phyloP scores from a whole-genome alignment of 352 stramenopile genomes.

The Pythium myriotylum region DNA sequence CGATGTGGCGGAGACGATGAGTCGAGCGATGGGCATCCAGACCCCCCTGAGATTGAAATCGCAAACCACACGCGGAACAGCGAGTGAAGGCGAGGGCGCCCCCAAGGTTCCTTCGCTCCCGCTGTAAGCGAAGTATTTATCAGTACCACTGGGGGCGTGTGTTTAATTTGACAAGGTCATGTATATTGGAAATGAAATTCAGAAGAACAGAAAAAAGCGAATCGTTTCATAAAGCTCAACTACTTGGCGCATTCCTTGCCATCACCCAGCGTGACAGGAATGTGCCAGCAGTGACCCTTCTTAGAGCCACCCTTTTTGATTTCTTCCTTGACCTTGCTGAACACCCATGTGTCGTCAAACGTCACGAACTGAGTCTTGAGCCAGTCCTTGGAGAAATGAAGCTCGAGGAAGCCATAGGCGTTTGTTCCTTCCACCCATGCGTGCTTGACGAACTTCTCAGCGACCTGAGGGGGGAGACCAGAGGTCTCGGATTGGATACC shows the following conservation, averaged over 20 bases:
- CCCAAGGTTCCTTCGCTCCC: too few relatives aligned
- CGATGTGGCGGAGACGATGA: conserved; percentile 20
- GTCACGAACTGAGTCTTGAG: conserved; percentile 84
- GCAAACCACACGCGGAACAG: too few relatives aligned
- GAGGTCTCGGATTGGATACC: conserved; percentile 88
- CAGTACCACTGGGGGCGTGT: too few relatives aligned
- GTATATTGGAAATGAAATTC: too few relatives aligned
- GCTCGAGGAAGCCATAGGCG: conserved; percentile 86
- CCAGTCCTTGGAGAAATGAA: conserved; percentile 87
- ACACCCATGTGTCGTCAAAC: conserved; percentile 80
- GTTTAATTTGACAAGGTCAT: too few relatives aligned
- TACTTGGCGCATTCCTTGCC: conserved; percentile 60
- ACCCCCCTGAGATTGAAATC: conserved; percentile 2
- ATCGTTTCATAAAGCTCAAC: too few relatives aligned
- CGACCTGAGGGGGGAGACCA: conserved; percentile 65
- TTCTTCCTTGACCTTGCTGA: conserved; percentile 73
- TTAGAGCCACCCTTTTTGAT: conserved; percentile 80
- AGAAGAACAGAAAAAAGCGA: too few relatives aligned
- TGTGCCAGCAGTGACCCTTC: conserved; percentile 86
- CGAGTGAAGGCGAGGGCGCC: too few relatives aligned
- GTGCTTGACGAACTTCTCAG: conserved; percentile 80
- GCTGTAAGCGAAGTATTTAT: too few relatives aligned
- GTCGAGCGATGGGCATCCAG: conserved; percentile 18
- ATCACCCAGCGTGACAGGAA: conserved; percentile 67
- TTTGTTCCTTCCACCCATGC: conserved; percentile 79